Percentiles rank a stretch among this genome's conserved stretches.
These are phyloP conservation scores for Trametes maxima DNA, from an alignment of 768 basidiomycete genomes.

Conservation along the genomic window DNA sequence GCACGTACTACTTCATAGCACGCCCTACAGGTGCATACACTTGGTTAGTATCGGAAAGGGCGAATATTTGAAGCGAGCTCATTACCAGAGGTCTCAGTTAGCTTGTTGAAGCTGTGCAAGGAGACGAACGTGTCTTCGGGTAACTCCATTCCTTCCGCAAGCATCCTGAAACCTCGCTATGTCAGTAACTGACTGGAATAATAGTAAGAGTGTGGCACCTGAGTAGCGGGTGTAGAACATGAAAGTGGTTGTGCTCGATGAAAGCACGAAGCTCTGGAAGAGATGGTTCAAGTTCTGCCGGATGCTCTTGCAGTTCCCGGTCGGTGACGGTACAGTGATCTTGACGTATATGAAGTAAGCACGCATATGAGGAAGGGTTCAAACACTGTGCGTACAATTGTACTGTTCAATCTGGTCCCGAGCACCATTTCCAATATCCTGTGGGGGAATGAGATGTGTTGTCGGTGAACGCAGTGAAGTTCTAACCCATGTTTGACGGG, in stretches of 20 bases:
- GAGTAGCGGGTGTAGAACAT: slow-evolving; percentile 32
- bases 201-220: slow-evolving; percentile 16
- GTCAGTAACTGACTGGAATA: accelerated
- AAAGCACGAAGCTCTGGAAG: slow-evolving; percentile 35
- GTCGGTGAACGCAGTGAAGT: too few relatives aligned
- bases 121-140: slow-evolving; percentile 47
- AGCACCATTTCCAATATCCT: slow-evolving; percentile 66
- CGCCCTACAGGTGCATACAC: slow-evolving; percentile 36
- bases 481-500: slow-evolving; percentile 53
- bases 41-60: neutral
- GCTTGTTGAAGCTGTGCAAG: slow-evolving; percentile 40
- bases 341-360: neutral
- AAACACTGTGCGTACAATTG: slow-evolving; percentile 43
- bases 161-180: slow-evolving; percentile 22
- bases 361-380: neutral
- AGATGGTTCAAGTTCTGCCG: slow-evolving; percentile 31
- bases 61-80: neutral
- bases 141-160: slow-evolving; percentile 47
- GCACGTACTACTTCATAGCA: slow-evolving; percentile 52
- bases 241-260: slow-evolving; percentile 32
- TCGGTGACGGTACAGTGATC: slow-evolving; percentile 37
- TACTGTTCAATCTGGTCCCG: slow-evolving; percentile 67
- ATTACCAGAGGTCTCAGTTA: slow-evolving; percentile 41
- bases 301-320: slow-evolving; percentile 33
- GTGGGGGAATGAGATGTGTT: neutral